Evolutionary conservation across 108 stramenopile species (phyloP).

Genomic region (Parmales sp.): DNA sequence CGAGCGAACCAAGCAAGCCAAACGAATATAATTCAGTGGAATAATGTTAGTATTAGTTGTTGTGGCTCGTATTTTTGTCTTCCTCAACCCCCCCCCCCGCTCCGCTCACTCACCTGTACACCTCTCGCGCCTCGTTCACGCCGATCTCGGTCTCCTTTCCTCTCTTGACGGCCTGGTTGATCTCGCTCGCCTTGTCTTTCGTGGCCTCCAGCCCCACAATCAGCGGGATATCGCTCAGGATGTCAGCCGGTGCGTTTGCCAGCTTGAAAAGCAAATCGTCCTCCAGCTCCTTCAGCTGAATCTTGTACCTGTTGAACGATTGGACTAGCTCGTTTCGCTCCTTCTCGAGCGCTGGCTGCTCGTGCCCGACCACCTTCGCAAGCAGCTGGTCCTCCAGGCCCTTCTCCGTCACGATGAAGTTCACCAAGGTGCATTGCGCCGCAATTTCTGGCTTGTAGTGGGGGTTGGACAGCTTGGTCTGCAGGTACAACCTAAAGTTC

Average conservation of each 20-base stretch:
- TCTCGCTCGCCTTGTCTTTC: conserved; percentile 39
- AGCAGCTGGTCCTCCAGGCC: conserved; percentile 43
- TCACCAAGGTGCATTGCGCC: conserved; percentile 36
- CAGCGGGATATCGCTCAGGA: conserved; percentile 42
- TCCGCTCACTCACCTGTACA: conserved; percentile 35
- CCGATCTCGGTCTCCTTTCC: conserved; percentile 19
- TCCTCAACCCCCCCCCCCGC: too few relatives aligned
- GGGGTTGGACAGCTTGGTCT: conserved; percentile 47
- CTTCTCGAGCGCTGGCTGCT: conserved; percentile 28
- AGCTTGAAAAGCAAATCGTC: conserved; percentile 42
- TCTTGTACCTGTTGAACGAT: conserved; percentile 33
- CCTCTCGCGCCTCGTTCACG: conserved; percentile 31
- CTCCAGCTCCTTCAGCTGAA: conserved; percentile 43
- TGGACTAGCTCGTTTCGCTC: conserved; percentile 22
- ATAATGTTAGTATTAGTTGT: too few relatives aligned
- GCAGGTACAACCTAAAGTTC: conserved; percentile 42
- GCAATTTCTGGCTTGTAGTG: conserved; percentile 51
- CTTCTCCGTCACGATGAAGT: conserved; percentile 35
- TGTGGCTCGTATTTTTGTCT: too few relatives aligned
- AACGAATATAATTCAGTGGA: too few relatives aligned
- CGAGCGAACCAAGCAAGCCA: too few relatives aligned
- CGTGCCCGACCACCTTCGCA: conserved; percentile 21
- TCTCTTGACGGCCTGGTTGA: conserved; percentile 16
- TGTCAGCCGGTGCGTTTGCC: conserved; percentile 44
- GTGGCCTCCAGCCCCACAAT: conserved; percentile 48